phyloP scores from a whole-genome alignment of 805 yeast genomes.

The Myxozyma vanderwaltii region DNA sequence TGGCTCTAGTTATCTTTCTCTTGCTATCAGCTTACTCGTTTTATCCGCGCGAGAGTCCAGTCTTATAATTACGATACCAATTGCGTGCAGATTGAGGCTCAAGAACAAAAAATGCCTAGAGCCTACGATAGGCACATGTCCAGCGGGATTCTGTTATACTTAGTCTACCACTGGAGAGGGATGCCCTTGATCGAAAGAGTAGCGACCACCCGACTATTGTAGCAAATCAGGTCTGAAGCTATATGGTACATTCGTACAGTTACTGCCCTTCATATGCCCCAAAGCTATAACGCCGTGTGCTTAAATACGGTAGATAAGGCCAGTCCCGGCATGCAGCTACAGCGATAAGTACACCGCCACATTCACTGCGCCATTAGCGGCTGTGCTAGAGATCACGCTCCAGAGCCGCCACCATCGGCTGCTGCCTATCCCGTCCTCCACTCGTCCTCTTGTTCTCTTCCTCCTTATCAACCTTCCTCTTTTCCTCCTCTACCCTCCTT shows the following conservation, averaged over 20 bases:
- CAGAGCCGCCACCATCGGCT: constrained; percentile 1
- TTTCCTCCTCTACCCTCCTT: background rate
- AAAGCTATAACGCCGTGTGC: too few species aligned
- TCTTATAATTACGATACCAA: too few species aligned
- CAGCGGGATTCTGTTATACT: too few species aligned
- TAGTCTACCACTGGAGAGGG: too few species aligned
- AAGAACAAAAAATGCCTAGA: too few species aligned
- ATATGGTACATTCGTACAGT: background rate
- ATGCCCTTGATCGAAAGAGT: too few species aligned
- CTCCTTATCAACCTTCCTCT: background rate
- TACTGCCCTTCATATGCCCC: background rate
- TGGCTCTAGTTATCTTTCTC: too few species aligned
- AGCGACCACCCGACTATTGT: too few species aligned
- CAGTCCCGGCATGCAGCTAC: background rate
- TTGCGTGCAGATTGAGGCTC: too few species aligned
- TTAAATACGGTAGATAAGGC: background rate
- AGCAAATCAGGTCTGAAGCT: background rate
- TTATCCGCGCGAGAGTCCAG: too few species aligned
- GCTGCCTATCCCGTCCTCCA: background rate
- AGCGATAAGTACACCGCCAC: background rate
- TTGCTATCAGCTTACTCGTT: too few species aligned
- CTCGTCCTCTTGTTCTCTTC: background rate
- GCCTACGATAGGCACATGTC: too few species aligned
- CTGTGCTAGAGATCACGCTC: constrained; percentile 8
- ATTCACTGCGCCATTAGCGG: constrained; percentile 7